A percentile compares a stretch with the other conserved stretches of the same genome.
phyloP scores from a whole-genome alignment of 176 grass and related monocot species.

The Alloteropsis semialata region DNA sequence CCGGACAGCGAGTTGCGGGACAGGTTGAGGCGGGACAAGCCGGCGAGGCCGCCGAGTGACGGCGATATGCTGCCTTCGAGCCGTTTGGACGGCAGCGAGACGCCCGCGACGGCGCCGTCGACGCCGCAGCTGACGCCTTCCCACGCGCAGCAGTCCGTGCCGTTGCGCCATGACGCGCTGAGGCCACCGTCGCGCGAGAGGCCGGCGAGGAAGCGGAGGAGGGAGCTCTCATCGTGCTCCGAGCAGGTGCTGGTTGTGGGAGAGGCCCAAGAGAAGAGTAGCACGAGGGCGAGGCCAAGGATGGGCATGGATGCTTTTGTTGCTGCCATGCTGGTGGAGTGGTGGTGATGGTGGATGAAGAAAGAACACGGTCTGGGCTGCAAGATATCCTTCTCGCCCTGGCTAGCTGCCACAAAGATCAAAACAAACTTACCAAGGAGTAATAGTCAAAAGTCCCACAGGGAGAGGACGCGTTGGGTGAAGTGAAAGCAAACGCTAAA shows the following conservation, averaged over 20 bases:
- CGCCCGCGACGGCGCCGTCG: background rate
- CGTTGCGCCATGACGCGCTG: background rate
- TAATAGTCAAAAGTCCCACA: too few species aligned
- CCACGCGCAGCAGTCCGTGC: background rate
- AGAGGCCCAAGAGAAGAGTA: background rate
- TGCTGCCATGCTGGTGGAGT: too few species aligned
- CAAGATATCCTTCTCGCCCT: too few species aligned
- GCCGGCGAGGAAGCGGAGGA: constrained; percentile 21
- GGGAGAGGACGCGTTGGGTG: too few species aligned
- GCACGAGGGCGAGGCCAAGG: background rate
- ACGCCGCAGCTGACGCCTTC: constrained; percentile 8
- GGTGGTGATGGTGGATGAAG: too few species aligned
- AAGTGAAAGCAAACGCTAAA: too few species aligned
- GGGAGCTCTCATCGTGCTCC: constrained; percentile 2
- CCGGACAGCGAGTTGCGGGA: constrained; percentile 13
- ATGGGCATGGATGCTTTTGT: too few species aligned
- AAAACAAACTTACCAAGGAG: too few species aligned
- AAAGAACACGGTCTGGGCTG: too few species aligned
- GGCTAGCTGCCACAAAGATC: too few species aligned
- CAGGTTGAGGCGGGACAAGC: constrained; percentile 11
- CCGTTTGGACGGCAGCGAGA: background rate
- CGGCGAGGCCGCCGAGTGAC: background rate
- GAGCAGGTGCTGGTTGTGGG: background rate
- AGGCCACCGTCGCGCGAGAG: background rate
- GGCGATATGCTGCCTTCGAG: constrained; percentile 16